Percentiles rank a stretch among this genome's conserved stretches.
Evolutionary conservation across 768 basidiomycete genomes (phyloP).

Genomic region (Trametes punicea): DNA sequence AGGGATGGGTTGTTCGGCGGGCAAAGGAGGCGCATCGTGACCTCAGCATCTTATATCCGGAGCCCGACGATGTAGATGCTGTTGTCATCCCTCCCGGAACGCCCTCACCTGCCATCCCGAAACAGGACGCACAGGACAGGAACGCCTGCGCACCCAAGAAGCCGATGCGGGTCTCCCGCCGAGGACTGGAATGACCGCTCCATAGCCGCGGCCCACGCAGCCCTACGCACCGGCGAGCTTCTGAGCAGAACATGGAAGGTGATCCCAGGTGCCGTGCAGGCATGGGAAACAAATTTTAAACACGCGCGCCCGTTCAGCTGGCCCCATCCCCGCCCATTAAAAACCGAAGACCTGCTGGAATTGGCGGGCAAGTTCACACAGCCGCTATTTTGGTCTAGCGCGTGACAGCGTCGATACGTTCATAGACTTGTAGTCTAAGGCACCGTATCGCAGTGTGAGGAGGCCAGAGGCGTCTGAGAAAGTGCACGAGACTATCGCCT

Average conservation of each 20-base stretch:
- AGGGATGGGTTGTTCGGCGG: background rate
- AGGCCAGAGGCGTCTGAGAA: background rate
- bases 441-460: too few relatives aligned
- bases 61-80: background rate
- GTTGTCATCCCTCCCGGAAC: background rate
- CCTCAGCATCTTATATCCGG: conserved; percentile 1
- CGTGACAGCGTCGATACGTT: conserved; percentile 1
- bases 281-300: conserved; percentile 9
- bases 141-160: background rate
- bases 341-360: conserved; percentile 6
- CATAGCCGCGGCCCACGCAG: conserved; percentile 3
- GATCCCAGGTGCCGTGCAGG: conserved; percentile 5
- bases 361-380: conserved; percentile 8
- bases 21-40: background rate
- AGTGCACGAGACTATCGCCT: too few relatives aligned
- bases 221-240: conserved; percentile 4
- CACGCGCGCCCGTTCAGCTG: background rate
- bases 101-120: background rate
- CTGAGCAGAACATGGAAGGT: conserved; percentile 4
- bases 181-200: conserved; percentile 6
- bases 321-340: conserved; percentile 11
- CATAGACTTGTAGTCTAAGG: background rate
- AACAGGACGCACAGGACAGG: background rate
- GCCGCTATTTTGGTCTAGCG: background rate
- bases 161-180: conserved; percentile 14